Evolutionary conservation across 2,329 filamentous ascomycete species (phyloP).

Genomic region (Talaromyces funiculosus): DNA sequence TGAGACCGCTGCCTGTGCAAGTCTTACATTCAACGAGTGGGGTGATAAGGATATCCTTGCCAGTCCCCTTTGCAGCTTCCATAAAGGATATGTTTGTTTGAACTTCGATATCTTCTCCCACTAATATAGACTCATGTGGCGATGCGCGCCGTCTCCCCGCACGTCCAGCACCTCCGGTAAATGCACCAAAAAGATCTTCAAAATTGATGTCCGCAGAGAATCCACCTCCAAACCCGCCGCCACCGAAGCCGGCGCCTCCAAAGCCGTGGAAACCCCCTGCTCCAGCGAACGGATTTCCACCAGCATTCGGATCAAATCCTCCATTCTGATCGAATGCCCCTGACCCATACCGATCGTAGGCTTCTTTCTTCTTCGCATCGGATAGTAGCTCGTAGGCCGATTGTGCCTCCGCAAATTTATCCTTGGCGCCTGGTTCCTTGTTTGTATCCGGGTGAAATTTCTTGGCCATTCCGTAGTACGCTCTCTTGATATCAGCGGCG

Average conservation of each 20-base stretch:
- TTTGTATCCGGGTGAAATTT: conserved; percentile 98
- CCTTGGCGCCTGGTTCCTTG: conserved; percentile 88
- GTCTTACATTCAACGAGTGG: conserved; percentile 76
- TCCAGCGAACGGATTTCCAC: conserved; percentile 50
- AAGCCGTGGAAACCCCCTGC: conserved; percentile 59
- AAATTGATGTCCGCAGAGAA: conserved; percentile 87
- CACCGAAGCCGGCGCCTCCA: conserved; percentile 47
- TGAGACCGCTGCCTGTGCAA: conserved; percentile 78
- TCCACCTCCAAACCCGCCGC: conserved; percentile 47
- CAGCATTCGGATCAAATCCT: conserved; percentile 71
- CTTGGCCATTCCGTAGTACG: conserved; percentile 95
- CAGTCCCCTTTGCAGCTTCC: conserved; percentile 88
- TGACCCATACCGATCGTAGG: conserved; percentile 84
- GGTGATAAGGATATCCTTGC: conserved; percentile 80
- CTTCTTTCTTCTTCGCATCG: conserved; percentile 86
- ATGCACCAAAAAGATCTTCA: conserved; percentile 89
- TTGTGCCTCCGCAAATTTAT: conserved; percentile 90
- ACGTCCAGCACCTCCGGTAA: conserved; percentile 57
- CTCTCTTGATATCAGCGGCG: conserved; percentile 88
- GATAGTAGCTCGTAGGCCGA: conserved; percentile 89
- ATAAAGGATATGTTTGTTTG: conserved; percentile 90
- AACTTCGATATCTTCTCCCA: conserved; percentile 95
- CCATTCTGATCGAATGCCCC: conserved; percentile 62
- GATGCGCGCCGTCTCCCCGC: conserved; percentile 47
- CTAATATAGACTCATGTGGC: conserved; percentile 70